Evolutionary conservation across 306 rosid genomes (phyloP).

Genomic region (Boehmeria nivea): DNA sequence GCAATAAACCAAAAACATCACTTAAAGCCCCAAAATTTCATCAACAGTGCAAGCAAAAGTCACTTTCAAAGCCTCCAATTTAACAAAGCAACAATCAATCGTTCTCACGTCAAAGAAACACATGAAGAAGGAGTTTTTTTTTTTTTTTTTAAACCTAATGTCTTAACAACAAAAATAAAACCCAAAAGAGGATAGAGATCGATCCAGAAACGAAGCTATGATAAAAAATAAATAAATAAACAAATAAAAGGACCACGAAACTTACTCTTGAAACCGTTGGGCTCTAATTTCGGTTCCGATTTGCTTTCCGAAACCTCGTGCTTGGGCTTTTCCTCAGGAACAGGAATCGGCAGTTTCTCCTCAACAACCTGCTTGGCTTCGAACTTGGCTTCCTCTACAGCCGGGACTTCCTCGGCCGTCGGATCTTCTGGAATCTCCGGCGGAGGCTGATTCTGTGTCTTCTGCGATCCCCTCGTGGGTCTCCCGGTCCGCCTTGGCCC

Average conservation of each 20-base stretch:
- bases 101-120: no score
- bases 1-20: neutral
- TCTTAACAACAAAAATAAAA: no score
- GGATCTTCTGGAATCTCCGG: conserved; percentile 35
- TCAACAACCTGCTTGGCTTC: conserved; percentile 36
- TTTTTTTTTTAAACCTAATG: no score
- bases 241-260: neutral
- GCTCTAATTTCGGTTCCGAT: conserved; percentile 20
- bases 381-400: conserved; percentile 30
- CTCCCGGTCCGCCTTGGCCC: conserved; percentile 57
- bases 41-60: no score
- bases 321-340: conserved; percentile 20
- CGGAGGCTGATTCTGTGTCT: conserved; percentile 45
- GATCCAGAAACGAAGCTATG: no score
- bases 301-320: conserved; percentile 12
- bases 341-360: conserved; percentile 24
- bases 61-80: no score
- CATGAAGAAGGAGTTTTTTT: no score
- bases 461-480: conserved; percentile 47
- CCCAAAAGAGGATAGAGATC: no score
- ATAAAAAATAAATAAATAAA: neutral
- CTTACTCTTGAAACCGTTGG: conserved; percentile 58
- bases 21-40: neutral
- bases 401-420: conserved; percentile 7
- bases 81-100: no score